Evolutionary conservation across 2,329 filamentous ascomycete genomes (phyloP).

Genomic region (Gremmenia infestans): DNA sequence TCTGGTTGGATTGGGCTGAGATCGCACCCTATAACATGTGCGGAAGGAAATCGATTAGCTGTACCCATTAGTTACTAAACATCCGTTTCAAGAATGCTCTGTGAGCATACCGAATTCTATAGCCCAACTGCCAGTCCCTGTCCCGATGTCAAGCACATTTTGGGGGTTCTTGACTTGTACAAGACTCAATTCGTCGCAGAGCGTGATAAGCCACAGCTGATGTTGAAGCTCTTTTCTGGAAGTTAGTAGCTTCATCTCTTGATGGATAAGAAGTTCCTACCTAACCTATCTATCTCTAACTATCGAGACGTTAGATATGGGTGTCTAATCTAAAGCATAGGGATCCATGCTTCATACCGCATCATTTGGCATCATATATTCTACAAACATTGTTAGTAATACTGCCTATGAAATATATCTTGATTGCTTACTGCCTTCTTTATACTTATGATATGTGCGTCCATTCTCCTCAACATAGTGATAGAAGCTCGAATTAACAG

Average conservation of each 20-base stretch:
- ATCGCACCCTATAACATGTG: slow-evolving; percentile 27
- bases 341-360: slow-evolving; percentile 3
- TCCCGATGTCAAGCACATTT: slow-evolving; percentile 37
- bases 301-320: slow-evolving; percentile 1
- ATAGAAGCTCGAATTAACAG: background rate
- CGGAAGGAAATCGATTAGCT: slow-evolving; percentile 20
- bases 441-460: slow-evolving; percentile 14
- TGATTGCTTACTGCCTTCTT: slow-evolving; percentile 11
- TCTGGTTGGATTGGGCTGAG: slow-evolving; percentile 29
- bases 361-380: slow-evolving; percentile 20
- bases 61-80: slow-evolving; percentile 12
- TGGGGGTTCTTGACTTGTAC: slow-evolving; percentile 28
- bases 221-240: slow-evolving; percentile 17
- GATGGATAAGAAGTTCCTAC: background rate
- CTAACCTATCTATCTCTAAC: slow-evolving; percentile 14
- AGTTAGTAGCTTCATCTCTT: background rate
- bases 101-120: slow-evolving; percentile 24
- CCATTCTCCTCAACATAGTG: slow-evolving; percentile 8
- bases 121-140: slow-evolving; percentile 39
- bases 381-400: slow-evolving; percentile 6
- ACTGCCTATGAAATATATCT: background rate
- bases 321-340: background rate
- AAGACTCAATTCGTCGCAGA: slow-evolving; percentile 18
- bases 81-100: background rate
- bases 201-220: slow-evolving; percentile 17